Base-by-base conservation (phyloP, 106 monocot species). In the Ottelia alismoides region DNA sequence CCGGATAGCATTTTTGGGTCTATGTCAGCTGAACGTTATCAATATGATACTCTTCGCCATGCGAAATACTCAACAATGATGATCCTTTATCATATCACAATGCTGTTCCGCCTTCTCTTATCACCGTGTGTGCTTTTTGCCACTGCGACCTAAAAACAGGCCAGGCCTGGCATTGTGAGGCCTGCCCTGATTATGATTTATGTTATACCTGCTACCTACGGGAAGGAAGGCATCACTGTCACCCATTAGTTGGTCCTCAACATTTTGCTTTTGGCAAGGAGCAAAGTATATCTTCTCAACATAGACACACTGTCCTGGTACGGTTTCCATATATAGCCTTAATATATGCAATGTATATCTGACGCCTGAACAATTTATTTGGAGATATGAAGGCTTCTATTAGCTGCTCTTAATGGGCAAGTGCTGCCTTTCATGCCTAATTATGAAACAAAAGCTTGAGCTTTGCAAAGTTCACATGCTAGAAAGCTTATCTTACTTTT, bases 21-120 rank as follows among this genome's bases (percentile, higher is more conserved):
- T 62, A 47, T 70, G 70, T 31, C 70, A 70, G 49, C 30, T 31
- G 28, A 52, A 7, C 70, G 55, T 48, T 70, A 62, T 22, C 70
- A 70, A 25, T 62, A 24, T 55, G 70, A 70, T 32, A 62, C 62
- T 2, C 52, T 70, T 29, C 70, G 62, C 28, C 61, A 31, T 30
- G 70, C 70, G 11, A 70, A 70, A 25, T 47, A 70, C 35, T 70
- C 70, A 12, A 55, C 70, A 20, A 62, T 70, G 70, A 70, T 70
- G 70, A 31, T 70, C 18, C 62, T 70, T 25, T 62, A 70, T 21
- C 70, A 70, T 5, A 57, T 53, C 62, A 70, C 27, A 55, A 53
- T 32, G 28, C 46, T 2, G 44, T 28, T 28, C 40, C 29, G 20
- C 45, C 62, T 61, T 50, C 45, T 23, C 53, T 45, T 45, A 40